Conservation (phyloP, 2,329 filamentous ascomycete genomes). For the Amylocarpus encephaloides region DNA sequence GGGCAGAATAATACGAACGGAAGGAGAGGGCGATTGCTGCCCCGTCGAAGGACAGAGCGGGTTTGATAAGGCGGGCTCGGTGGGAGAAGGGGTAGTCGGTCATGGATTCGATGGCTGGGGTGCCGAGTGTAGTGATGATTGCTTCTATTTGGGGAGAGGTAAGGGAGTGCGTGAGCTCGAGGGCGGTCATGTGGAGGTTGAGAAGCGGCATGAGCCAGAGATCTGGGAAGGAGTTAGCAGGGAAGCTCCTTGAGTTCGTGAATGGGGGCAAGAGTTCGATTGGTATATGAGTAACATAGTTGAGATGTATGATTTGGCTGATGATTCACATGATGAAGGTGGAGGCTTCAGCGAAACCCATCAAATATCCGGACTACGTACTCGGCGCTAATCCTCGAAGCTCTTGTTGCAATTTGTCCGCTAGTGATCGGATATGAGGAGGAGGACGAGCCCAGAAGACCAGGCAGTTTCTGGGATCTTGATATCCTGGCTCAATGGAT, state of each 20-base stretch:
- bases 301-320: not conserved
- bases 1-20: no score
- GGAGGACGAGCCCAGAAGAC: slow-evolving; percentile 87
- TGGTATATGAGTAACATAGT: not conserved
- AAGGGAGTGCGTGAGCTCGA: slow-evolving; percentile 79
- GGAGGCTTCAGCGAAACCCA: not conserved
- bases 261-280: not conserved
- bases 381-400: slow-evolving; percentile 61
- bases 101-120: slow-evolving; percentile 48
- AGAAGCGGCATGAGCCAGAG: slow-evolving; percentile 81
- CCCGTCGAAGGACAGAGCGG: slow-evolving; percentile 75
- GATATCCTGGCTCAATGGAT: slow-evolving; percentile 58
- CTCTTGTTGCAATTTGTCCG: slow-evolving; percentile 61
- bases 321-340: no score
- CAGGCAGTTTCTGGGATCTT: slow-evolving; percentile 73
- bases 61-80: slow-evolving; percentile 71
- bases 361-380: slow-evolving; percentile 40
- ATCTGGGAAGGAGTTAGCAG: slow-evolving; percentile 39
- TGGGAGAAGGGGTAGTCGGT: slow-evolving; percentile 60
- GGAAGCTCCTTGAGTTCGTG: not conserved
- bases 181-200: slow-evolving; percentile 74
- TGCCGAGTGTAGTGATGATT: slow-evolving; percentile 52
- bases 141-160: slow-evolving; percentile 61
- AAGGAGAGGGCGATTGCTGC: slow-evolving; percentile 84
- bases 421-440: slow-evolving; percentile 59